phyloP scores from a whole-genome alignment of 1,284 basidiomycete species.

The Ganoderma leucocontextum region DNA sequence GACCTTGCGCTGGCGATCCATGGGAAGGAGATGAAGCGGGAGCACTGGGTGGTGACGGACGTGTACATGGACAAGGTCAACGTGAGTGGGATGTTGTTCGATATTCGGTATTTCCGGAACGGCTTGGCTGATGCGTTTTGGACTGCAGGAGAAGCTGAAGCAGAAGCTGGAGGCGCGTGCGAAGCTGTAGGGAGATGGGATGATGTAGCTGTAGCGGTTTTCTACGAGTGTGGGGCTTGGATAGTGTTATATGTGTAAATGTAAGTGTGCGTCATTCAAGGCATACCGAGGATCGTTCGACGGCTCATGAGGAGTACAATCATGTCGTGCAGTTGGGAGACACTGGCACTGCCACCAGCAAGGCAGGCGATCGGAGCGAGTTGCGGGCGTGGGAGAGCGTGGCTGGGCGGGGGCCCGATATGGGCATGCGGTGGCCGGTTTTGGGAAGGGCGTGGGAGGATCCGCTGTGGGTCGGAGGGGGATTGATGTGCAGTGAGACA shows the following conservation, averaged over 20 bases:
- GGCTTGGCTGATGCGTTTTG: constrained; percentile 6
- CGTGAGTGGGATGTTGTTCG: no score
- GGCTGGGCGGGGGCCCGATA: constrained; percentile 1
- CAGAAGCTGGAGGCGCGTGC: constrained; percentile 53
- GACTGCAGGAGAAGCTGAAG: constrained; percentile 61
- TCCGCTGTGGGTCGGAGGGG: constrained; percentile 8
- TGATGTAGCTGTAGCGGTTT: neutral
- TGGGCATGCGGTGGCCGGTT: constrained; percentile 6
- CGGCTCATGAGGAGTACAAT: neutral
- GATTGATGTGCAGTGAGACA: neutral
- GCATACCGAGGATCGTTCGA: neutral
- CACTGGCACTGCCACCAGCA: neutral
- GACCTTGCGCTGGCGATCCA: constrained; percentile 96
- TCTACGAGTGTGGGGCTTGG: neutral
- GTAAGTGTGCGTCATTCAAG: neutral
- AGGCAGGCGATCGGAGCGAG: neutral
- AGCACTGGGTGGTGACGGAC: constrained; percentile 93
- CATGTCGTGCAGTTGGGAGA: neutral
- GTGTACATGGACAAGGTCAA: constrained; percentile 93
- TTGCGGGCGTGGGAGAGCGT: neutral
- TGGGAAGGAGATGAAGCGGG: constrained; percentile 89
- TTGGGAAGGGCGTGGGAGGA: constrained; percentile 10
- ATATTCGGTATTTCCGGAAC: neutral
- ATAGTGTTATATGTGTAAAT: neutral
- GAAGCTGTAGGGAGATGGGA: no score